These are phyloP conservation scores for Cinnamomum micranthum DNA, from an alignment of 164 flowering plant species.

Conservation along the genomic window DNA sequence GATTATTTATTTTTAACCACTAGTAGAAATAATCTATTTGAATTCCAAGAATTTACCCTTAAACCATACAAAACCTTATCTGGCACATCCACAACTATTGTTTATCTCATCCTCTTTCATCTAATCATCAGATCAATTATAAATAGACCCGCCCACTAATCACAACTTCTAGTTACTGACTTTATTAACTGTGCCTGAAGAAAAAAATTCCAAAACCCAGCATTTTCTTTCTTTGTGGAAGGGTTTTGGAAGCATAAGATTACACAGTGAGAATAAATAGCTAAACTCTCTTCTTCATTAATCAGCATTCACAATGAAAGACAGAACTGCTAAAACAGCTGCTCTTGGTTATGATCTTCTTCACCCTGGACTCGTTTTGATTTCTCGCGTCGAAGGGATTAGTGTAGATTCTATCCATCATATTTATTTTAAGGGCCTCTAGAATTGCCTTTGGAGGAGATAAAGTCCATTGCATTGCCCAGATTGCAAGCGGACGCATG, in stretches of 20 bases:
- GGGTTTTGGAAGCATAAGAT: background rate
- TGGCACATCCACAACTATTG: too few species aligned
- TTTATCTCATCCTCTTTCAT: too few species aligned
- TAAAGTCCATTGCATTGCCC: constrained; percentile 93
- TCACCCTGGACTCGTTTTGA: constrained; percentile 30
- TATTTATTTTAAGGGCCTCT: constrained; percentile 61
- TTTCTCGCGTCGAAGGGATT: constrained; percentile 27
- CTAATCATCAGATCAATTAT: too few species aligned
- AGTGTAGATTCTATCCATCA: constrained; percentile 59
- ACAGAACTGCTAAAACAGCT: constrained; percentile 52
- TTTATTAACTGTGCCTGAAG: background rate
- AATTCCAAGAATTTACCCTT: too few species aligned
- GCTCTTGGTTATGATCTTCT: constrained; percentile 38
- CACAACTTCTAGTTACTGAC: background rate
- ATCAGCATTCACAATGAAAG: constrained; percentile 58
- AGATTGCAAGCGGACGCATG: constrained; percentile 88
- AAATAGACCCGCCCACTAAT: too few species aligned
- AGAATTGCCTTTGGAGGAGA: constrained; percentile 64
- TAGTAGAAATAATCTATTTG: too few species aligned
- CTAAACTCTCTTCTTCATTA: background rate
- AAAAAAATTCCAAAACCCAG: background rate
- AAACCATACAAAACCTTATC: too few species aligned
- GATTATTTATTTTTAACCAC: too few species aligned
- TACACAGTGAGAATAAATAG: background rate
- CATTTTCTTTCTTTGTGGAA: background rate